Evolutionary conservation across 805 yeast species (phyloP).

Genomic region (Nakazawaea ernobii): DNA sequence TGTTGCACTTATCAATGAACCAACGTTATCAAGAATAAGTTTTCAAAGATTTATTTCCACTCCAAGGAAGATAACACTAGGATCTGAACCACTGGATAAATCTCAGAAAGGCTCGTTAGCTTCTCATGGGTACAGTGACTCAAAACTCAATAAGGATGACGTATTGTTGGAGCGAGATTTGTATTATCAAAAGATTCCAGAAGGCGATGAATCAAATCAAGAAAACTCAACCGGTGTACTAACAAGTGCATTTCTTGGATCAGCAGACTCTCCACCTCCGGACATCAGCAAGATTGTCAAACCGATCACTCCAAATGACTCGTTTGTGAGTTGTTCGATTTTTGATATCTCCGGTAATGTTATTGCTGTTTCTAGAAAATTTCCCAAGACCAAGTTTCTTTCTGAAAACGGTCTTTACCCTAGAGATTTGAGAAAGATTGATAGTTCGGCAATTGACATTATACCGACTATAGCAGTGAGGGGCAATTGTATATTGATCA

Average conservation of each 20-base stretch:
- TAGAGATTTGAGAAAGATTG: constrained; percentile 81
- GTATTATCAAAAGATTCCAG: no score
- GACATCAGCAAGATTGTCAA: constrained; percentile 22
- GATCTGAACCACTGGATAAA: background rate
- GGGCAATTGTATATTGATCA: constrained; percentile 69
- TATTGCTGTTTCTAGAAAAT: constrained; percentile 61
- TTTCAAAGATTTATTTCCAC: background rate
- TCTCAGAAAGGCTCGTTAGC: no score
- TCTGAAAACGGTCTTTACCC: constrained; percentile 72
- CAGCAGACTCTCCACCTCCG: background rate
- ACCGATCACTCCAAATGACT: constrained; percentile 42
- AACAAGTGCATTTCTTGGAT: background rate
- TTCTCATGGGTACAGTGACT: no score
- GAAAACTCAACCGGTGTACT: background rate
- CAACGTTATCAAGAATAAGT: background rate
- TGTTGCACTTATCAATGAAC: background rate
- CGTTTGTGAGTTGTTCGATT: constrained; percentile 71
- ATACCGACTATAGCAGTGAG: constrained; percentile 87
- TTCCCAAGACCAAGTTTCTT: constrained; percentile 68
- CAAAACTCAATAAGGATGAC: no score
- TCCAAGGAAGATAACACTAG: background rate
- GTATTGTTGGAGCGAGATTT: no score
- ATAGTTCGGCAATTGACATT: constrained; percentile 66
- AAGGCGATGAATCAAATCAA: no score
- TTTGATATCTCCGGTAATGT: constrained; percentile 69